These are phyloP conservation scores for Pisolithus thermaeus DNA, from an alignment of 1,284 basidiomycete species.

Conservation along the genomic window DNA sequence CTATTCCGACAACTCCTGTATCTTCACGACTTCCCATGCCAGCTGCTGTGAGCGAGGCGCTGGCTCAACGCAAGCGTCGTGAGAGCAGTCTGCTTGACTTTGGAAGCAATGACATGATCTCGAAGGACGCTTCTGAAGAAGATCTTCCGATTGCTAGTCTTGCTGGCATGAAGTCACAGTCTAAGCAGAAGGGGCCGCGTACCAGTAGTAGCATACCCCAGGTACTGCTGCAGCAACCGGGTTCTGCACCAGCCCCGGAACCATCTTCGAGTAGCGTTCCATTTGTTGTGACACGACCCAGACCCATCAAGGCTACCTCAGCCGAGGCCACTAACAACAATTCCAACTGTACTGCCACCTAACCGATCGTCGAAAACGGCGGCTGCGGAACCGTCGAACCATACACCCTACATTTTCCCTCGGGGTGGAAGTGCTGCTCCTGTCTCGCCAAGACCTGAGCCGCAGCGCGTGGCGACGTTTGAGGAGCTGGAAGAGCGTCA, in stretches of 20 bases:
- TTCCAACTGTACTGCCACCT: constrained; percentile 28
- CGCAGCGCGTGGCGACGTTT: constrained; percentile 59
- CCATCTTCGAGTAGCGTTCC: constrained; percentile 27
- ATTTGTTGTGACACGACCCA: constrained; percentile 62
- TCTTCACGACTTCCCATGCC: constrained; percentile 49
- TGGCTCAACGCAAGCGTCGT: constrained; percentile 59
- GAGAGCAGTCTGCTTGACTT: constrained; percentile 47
- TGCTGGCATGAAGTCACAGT: constrained; percentile 18
- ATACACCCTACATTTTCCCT: constrained; percentile 25
- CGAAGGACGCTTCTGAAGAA: constrained; percentile 33
- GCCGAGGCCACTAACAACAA: constrained; percentile 23
- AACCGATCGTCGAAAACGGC: constrained; percentile 12
- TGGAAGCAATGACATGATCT: constrained; percentile 33
- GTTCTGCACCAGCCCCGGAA: constrained; percentile 28
- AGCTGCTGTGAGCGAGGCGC: constrained; percentile 66
- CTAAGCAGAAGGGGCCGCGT: constrained; percentile 30
- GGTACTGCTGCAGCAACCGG: constrained; percentile 62
- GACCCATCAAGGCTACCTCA: constrained; percentile 25
- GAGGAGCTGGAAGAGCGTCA: constrained; percentile 80
- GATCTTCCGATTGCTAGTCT: constrained; percentile 49
- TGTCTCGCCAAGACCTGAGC: constrained; percentile 40
- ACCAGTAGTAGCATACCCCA: constrained; percentile 32
- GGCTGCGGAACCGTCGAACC: constrained; percentile 18
- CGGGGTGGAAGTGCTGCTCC: constrained; percentile 38
- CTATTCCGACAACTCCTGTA: constrained; percentile 58